Base-by-base conservation (phyloP, 371 early-diverging fungal species). In the Cokeromyces recurvatus region DNA sequence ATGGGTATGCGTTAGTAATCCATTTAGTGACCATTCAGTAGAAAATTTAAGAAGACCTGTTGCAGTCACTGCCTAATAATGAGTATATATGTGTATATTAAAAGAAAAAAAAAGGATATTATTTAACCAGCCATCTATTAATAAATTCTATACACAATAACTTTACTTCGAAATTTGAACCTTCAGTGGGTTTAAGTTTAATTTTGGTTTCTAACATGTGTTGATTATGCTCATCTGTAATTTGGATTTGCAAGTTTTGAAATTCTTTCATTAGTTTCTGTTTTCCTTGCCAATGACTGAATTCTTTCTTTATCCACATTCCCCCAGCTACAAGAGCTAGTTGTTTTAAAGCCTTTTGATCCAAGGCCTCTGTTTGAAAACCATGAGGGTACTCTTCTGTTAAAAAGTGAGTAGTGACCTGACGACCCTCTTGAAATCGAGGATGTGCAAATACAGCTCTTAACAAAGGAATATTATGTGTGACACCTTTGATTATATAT, bases 401-500 rank as follows among this genome's bases (percentile, higher is more conserved):
- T 55, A 97, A 69, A 71, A 95, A 96, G 48, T 89, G 82, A 21
- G 96, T 96, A 10, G 91, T 84, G 57, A 91, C 82, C 2, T 45
- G 11, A 54, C 78, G 79, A 36, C 98, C 96, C 3, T 70, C 46
- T 21, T 51, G 68, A 64, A 95, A 97, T 29, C 86, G 77, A 10
- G 84, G 76, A 63, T 89, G 89, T 24, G 79, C 62, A 48, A 92
- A 69, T 16, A 97, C 92, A 48, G 91, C 92, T 35, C 92, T 84
- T 48, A 97, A 61, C 5, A 97, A 74, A 6, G 97, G 94, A 25
- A 97, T 87, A 63, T 97, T 97, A 77, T 95, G 95, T 2, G 94
- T 94, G 4, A 97, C 95, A 42, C 89, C 92, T 52, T 86, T 85
- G 64, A 97, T 95, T 23, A 95, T 89, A 59, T 94, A 94, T 35